Base-by-base conservation (phyloP, 169 alveolate genomes). In the Cryptosporidium viatorum region DNA sequence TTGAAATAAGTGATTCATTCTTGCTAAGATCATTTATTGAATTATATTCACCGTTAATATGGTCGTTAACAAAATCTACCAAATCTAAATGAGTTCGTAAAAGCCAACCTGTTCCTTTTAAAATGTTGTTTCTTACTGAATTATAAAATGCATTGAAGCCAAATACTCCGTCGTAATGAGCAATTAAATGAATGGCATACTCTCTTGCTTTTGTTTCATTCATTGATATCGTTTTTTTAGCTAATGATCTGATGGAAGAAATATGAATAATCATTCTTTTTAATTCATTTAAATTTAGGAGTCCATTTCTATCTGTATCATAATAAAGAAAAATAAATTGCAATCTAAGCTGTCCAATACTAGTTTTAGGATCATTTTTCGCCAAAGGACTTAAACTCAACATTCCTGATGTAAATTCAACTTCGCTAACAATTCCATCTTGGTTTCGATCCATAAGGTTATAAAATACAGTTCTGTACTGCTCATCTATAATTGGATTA, bases 271-370 rank as follows among this genome's bases (percentile, higher is more conserved):
- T 31, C 67, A 87, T 65, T 67, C 80, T 68, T 31, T 71, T 67
- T 29, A 71, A 29, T 67, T 87, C 93, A 60, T 87, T 74, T 68
- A 87, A 68, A 55, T 68, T 85, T 26, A 87, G 68, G 21, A 69
- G 26, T 3, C 93, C 93, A 74, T 87, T 87, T 29, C 91, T 59
- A 45, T 87, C 87, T 39, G 71, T 70, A 55, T 87, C 93, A 65
- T 74, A 87, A 85, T 87, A 87, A 16, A 87, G 86, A 68, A 87
- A 87, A 0, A 87, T 80, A 33, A 87, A 87, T 75, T 87, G 93
- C 58, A 87, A 67, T 29, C 93, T 71, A 55, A 87, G 73, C 75
- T 74, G 84, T 6, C 91, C 91, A 35, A 69, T 74, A 80, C 74
- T 80, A 29, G 89, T 80, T 26, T 43, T 80, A 1, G 89, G 89